Evolutionary conservation across 192 early-diverging fungal species (phyloP).

Genomic region (Umbelopsis vinacea): DNA sequence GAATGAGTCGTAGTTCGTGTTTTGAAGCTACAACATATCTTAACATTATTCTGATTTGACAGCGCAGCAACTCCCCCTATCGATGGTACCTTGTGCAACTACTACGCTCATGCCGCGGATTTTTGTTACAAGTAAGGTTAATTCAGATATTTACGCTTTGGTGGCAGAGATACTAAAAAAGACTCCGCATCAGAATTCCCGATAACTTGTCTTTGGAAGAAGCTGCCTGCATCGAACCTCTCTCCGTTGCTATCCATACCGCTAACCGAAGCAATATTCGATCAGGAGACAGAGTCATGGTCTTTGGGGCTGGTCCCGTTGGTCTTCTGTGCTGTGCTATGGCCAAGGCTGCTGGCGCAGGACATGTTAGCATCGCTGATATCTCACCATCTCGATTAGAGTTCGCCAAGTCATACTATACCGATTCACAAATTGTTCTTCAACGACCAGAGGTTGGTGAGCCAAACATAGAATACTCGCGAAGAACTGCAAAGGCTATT

Average conservation of each 20-base stretch:
- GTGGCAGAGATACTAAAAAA: not conserved
- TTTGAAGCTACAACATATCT: not conserved
- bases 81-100: slow-evolving; percentile 50
- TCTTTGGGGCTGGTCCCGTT: slow-evolving; percentile 55
- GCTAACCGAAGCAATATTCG: slow-evolving; percentile 36
- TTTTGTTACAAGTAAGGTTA: slow-evolving; percentile 42
- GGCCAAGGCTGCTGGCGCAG: slow-evolving; percentile 49
- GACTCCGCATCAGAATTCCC: slow-evolving; percentile 29
- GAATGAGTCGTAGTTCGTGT: not conserved
- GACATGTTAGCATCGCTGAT: slow-evolving; percentile 44
- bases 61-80: slow-evolving; percentile 51
- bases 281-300: slow-evolving; percentile 42
- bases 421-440: slow-evolving; percentile 33
- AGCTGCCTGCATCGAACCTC: slow-evolving; percentile 49
- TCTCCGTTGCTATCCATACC: slow-evolving; percentile 50
- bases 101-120: slow-evolving; percentile 47
- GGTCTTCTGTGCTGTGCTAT: slow-evolving; percentile 45
- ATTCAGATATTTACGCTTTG: not conserved
- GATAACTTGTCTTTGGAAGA: slow-evolving; percentile 44
- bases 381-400: slow-evolving; percentile 34
- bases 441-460: slow-evolving; percentile 27
- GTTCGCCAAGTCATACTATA: slow-evolving; percentile 47
- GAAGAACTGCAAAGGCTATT: slow-evolving; percentile 25
- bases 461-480: slow-evolving; percentile 40
- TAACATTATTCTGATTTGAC: not conserved